phyloP scores from a whole-genome alignment of 768 basidiomycete species.

The Porpolomopsis calyptriformis region DNA sequence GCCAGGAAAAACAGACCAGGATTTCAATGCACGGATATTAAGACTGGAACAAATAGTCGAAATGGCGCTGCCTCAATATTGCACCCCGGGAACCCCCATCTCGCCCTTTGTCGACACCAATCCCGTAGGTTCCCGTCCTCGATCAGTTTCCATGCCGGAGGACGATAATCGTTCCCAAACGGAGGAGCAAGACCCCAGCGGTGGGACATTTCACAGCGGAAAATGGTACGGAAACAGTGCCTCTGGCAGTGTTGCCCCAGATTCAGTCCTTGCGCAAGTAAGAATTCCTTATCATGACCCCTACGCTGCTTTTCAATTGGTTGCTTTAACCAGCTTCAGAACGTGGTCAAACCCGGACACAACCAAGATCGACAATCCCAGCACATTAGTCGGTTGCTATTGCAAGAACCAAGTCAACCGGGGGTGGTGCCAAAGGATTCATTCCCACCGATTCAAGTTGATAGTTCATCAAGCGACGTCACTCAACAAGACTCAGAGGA shows the following conservation, averaged over 20 bases:
- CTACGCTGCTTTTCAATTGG: background rate
- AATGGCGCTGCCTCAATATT: constrained; percentile 66
- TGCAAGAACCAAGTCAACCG: background rate
- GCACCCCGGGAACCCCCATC: constrained; percentile 31
- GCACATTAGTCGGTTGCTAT: constrained; percentile 8
- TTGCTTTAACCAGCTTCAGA: constrained; percentile 33
- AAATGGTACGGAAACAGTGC: constrained; percentile 82
- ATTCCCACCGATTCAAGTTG: background rate
- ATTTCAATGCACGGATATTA: constrained; percentile 60
- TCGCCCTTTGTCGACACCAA: constrained; percentile 21
- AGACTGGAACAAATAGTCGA: constrained; percentile 78
- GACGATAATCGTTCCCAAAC: constrained; percentile 63
- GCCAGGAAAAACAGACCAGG: constrained; percentile 78
- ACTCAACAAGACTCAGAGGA: constrained; percentile 38
- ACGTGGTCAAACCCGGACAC: constrained; percentile 29
- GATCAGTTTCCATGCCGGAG: constrained; percentile 43
- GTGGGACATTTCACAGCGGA: constrained; percentile 72
- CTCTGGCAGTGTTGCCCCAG: constrained; percentile 73
- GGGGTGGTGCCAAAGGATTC: background rate
- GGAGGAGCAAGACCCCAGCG: constrained; percentile 67
- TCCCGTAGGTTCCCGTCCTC: constrained; percentile 25
- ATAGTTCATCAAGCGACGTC: constrained; percentile 17
- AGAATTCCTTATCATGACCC: constrained; percentile 6
- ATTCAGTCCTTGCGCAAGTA: constrained; percentile 72
- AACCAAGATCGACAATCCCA: constrained; percentile 10